Conservation (phyloP, 2,329 filamentous ascomycete genomes). For the Aspergillus jensenii region DNA sequence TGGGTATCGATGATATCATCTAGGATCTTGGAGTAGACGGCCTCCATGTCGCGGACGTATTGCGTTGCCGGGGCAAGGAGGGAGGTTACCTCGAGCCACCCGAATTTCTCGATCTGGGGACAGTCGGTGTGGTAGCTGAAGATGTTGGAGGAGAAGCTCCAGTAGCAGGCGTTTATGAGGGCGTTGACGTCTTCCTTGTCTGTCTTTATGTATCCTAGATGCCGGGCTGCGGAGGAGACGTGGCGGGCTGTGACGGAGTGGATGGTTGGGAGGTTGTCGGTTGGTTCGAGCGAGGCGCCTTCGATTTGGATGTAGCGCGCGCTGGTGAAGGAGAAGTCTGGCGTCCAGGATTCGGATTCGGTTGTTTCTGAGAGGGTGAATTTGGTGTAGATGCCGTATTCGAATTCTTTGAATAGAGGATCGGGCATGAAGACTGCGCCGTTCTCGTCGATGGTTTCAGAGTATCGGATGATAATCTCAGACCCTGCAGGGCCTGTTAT, state of each 20-base stretch:
- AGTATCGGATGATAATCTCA: slow-evolving; percentile 8
- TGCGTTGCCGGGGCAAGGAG: slow-evolving; percentile 48
- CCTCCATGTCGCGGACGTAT: slow-evolving; percentile 49
- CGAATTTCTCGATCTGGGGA: slow-evolving; percentile 51
- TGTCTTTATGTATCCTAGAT: slow-evolving; percentile 21
- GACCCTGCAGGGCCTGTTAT: slow-evolving; percentile 15
- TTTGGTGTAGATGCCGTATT: slow-evolving; percentile 22
- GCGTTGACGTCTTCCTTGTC: slow-evolving; percentile 24
- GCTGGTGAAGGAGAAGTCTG: slow-evolving; percentile 26
- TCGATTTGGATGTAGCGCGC: slow-evolving; percentile 26
- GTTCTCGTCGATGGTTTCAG: slow-evolving; percentile 8
- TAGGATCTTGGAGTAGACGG: slow-evolving; percentile 48
- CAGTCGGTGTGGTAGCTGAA: slow-evolving; percentile 52
- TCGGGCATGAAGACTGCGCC: slow-evolving; percentile 25
- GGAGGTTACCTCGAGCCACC: slow-evolving; percentile 50
- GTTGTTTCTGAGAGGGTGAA: slow-evolving; percentile 20
- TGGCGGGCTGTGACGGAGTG: slow-evolving; percentile 21
- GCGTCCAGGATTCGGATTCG: slow-evolving; percentile 18
- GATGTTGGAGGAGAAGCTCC: slow-evolving; percentile 46
- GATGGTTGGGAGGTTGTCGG: slow-evolving; percentile 15
- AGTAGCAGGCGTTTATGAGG: slow-evolving; percentile 42
- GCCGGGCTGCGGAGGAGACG: slow-evolving; percentile 22
- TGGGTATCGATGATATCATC: slow-evolving; percentile 50
- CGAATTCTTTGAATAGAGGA: slow-evolving; percentile 25
- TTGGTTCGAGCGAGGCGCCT: slow-evolving; percentile 15